Evolutionary conservation across 176 grass and related monocot genomes (phyloP).

Genomic region (Avena eriantha): DNA sequence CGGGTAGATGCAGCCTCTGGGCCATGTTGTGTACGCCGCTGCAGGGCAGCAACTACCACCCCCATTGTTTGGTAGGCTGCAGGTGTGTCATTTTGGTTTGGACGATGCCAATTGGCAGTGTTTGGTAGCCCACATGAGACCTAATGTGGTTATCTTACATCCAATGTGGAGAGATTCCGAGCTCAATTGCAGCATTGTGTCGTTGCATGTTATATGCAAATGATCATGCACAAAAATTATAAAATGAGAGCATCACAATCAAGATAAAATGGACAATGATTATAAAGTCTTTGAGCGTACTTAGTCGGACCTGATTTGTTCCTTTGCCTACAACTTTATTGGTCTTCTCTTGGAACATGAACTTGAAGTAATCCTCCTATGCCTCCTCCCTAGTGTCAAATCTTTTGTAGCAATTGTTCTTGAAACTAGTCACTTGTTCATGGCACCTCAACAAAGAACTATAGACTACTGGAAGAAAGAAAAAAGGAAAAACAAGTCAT

Average conservation of each 20-base stretch:
- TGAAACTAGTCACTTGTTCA: no score
- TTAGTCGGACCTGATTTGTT: background rate
- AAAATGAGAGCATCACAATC: background rate
- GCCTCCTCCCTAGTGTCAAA: no score
- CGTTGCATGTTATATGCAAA: background rate
- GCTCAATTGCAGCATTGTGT: background rate
- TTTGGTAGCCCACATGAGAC: background rate
- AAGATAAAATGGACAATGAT: background rate
- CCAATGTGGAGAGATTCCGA: background rate
- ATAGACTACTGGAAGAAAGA: no score
- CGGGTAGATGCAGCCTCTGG: no score
- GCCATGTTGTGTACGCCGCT: no score
- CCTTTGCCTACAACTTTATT: background rate
- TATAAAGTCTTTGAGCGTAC: background rate
- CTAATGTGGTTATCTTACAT: background rate
- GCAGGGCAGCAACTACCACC: no score
- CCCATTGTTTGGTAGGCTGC: no score
- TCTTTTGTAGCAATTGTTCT: no score
- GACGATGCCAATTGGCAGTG: background rate
- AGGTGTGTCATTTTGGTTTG: background rate
- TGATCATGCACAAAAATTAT: background rate
- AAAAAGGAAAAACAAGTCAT: no score
- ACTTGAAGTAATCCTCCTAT: background rate
- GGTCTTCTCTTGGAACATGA: constrained; percentile 35
- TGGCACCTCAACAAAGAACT: no score